Conservation (phyloP, 805 yeast genomes). For the Saturnispora galanensis region DNA sequence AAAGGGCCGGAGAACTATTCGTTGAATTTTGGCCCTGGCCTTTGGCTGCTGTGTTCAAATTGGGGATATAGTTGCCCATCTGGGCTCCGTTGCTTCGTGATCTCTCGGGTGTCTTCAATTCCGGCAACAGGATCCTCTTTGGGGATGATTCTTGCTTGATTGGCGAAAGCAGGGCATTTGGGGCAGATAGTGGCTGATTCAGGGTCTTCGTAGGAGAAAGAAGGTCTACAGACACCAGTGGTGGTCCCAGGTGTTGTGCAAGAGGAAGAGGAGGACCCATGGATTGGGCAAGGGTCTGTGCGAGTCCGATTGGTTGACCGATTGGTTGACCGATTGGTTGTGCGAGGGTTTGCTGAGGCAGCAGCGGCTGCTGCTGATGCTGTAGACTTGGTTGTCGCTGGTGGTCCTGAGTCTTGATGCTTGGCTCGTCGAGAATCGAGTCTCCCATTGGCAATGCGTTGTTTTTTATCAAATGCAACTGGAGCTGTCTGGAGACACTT, state of each 20-base stretch:
- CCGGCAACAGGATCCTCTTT: constrained; percentile 32
- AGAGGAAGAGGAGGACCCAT: no score
- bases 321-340: no score
- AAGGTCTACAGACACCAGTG: no score
- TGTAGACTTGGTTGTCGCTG: background rate
- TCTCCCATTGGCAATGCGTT: constrained; percentile 40
- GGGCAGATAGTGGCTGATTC: background rate
- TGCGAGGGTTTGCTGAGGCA: no score
- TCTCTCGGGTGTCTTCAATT: constrained; percentile 57
- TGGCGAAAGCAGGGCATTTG: constrained; percentile 12
- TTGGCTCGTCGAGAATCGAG: constrained; percentile 10
- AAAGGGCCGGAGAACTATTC: constrained; percentile 77
- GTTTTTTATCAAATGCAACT: constrained; percentile 58
- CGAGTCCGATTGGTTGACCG: no score
- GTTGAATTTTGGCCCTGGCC: constrained; percentile 27
- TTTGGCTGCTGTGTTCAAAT: no score
- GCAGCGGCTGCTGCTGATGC: background rate
- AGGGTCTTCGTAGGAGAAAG: no score
- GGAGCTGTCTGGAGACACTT: constrained; percentile 70
- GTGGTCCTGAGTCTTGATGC: background rate
- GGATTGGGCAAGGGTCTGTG: no score
- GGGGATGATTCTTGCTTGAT: constrained; percentile 10
- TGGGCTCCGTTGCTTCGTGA: constrained; percentile 28
- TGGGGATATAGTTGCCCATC: constrained; percentile 21
- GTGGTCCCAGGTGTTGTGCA: no score